Conservation (phyloP, 2,329 filamentous ascomycete species). For the Aspergillus sp. region DNA sequence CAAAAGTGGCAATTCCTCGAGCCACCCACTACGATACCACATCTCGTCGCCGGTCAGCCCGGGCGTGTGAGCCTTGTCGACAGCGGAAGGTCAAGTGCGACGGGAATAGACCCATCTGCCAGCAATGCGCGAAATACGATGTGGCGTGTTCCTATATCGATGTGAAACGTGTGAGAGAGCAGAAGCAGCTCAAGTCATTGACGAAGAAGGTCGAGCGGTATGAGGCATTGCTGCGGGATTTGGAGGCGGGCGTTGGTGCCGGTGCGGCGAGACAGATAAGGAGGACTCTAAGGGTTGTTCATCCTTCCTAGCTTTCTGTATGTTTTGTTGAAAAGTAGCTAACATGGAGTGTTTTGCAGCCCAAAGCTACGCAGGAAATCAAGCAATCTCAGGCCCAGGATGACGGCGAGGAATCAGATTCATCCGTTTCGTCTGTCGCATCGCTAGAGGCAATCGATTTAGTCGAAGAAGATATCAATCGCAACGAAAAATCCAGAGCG, state of each 20-base stretch:
- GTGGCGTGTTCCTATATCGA: conserved; percentile 25
- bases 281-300: conserved; percentile 20
- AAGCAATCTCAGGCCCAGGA: no score
- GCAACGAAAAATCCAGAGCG: conserved; percentile 27
- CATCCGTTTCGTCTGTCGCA: conserved; percentile 20
- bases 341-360: no score
- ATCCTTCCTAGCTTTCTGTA: neutral
- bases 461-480: conserved; percentile 39
- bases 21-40: conserved; percentile 11
- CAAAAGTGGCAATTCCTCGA: conserved; percentile 28
- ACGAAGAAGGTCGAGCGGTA: conserved; percentile 20
- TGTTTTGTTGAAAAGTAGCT: neutral
- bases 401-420: no score
- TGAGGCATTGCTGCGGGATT: conserved; percentile 20
- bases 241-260: conserved; percentile 20
- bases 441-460: conserved; percentile 38
- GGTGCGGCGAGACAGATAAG: conserved; percentile 17
- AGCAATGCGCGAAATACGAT: conserved; percentile 21
- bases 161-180: conserved; percentile 31
- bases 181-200: conserved; percentile 24
- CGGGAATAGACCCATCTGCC: conserved; percentile 21
- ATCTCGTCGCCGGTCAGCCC: conserved; percentile 22
- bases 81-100: conserved; percentile 33
- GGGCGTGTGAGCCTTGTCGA: conserved; percentile 32
- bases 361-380: no score